phyloP scores from a whole-genome alignment of 177 flowering plant species.

The Vitis hybrid region DNA sequence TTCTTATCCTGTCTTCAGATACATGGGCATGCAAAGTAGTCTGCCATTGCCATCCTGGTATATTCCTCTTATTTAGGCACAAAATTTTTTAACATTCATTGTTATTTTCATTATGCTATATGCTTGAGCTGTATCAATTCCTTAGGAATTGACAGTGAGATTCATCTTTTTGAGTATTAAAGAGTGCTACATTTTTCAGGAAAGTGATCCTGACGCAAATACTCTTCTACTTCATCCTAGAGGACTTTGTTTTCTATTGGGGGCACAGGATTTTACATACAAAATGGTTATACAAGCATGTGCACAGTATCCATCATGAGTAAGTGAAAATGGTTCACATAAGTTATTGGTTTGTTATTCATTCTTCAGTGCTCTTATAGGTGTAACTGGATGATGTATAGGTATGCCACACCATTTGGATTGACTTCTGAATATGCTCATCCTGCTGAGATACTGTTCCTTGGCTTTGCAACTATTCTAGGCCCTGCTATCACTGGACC shows the following conservation, averaged over 20 bases:
- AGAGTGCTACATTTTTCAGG: conserved; percentile 46
- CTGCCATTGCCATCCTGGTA: conserved; percentile 99
- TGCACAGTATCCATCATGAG: conserved; percentile 99
- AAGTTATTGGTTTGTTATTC: no score
- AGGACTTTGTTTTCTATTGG: conserved; percentile 98
- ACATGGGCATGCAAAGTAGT: conserved; percentile 91
- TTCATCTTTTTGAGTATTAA: conserved; percentile 8
- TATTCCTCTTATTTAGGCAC: conserved; percentile 64
- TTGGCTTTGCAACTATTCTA: conserved; percentile 95
- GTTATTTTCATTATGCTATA: not conserved
- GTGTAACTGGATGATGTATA: conserved; percentile 20
- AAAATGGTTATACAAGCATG: conserved; percentile 96
- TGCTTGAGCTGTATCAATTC: not conserved
- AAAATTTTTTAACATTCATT: conserved; percentile 22
- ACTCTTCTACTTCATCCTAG: conserved; percentile 86
- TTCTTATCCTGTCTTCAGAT: conserved; percentile 90
- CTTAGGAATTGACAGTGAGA: not conserved
- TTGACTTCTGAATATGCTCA: conserved; percentile 99
- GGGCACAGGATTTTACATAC: conserved; percentile 95
- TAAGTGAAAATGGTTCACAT: conserved; percentile 31
- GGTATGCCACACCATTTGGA: conserved; percentile 99
- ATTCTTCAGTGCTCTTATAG: not conserved
- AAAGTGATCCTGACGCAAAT: conserved; percentile 74
- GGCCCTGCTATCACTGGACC: conserved; percentile 99
- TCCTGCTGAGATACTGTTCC: conserved; percentile 95